Conservation (phyloP, 2,329 filamentous ascomycete genomes). For the Epichloe elymi region DNA sequence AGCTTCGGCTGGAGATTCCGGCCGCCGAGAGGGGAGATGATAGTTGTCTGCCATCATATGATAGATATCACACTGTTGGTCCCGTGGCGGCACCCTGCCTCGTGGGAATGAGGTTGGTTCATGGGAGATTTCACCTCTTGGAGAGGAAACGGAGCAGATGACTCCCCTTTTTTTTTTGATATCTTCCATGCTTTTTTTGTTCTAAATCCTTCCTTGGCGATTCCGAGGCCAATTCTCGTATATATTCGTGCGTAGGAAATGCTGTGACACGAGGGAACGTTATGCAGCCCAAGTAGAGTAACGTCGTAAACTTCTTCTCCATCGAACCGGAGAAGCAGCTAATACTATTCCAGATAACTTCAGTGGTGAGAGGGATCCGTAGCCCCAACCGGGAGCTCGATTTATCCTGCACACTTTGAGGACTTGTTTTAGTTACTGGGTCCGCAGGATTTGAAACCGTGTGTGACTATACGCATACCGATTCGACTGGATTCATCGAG, state of each 20-base stretch:
- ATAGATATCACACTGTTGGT: background rate
- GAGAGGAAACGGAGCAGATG: background rate
- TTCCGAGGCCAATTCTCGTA: background rate
- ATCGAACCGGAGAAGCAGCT: background rate
- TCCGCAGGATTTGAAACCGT: too few relatives aligned
- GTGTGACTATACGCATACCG: too few relatives aligned
- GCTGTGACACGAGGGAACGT: background rate
- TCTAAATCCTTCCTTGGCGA: background rate
- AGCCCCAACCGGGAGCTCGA: too few relatives aligned
- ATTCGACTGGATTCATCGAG: too few relatives aligned
- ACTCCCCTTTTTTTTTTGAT: background rate
- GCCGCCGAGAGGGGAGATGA: background rate
- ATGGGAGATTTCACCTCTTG: background rate
- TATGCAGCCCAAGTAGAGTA: slow-evolving; percentile 2
- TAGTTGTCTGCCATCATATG: slow-evolving; percentile 1
- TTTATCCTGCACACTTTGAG: too few relatives aligned
- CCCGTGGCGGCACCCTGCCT: background rate
- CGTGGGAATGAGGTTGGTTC: background rate
- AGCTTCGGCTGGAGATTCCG: slow-evolving; percentile 1
- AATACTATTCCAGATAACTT: background rate
- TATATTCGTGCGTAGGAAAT: background rate
- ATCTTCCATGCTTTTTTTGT: too few relatives aligned
- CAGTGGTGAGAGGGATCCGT: too few relatives aligned
- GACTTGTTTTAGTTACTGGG: too few relatives aligned
- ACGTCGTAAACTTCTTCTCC: background rate